Percentiles rank a stretch among this genome's conserved stretches.
Conservation (phyloP, 257 asterid genomes). For the Fraxinus quadrangulata region DNA sequence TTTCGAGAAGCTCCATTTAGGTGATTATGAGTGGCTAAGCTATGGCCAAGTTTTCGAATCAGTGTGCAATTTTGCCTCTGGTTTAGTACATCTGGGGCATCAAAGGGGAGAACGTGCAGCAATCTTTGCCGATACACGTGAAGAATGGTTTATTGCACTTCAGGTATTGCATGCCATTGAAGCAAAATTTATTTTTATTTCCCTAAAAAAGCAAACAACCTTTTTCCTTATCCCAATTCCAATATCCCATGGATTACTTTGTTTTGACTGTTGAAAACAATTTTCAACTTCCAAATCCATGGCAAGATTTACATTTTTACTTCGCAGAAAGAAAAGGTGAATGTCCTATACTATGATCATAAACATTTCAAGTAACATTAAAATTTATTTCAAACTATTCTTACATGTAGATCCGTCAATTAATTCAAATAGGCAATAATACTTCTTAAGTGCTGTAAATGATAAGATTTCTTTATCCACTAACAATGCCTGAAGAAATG, state of each 20-base stretch:
- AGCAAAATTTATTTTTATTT: slow-evolving; percentile 2
- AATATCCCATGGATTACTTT: slow-evolving; percentile 10
- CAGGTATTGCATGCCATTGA: slow-evolving; percentile 54
- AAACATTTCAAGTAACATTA: background rate
- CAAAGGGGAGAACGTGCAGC: slow-evolving; percentile 86
- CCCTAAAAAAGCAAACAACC: background rate
- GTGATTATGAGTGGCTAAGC: slow-evolving; percentile 89
- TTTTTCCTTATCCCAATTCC: background rate
- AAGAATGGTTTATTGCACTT: slow-evolving; percentile 93
- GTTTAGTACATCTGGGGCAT: slow-evolving; percentile 87
- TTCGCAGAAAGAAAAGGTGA: background rate
- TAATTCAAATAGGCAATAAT: background rate
- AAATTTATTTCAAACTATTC: background rate
- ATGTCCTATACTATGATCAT: background rate
- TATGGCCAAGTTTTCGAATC: slow-evolving; percentile 76
- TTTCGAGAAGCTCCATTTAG: slow-evolving; percentile 95
- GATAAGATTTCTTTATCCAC: background rate
- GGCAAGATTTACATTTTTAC: background rate
- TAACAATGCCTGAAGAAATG: slow-evolving; percentile 3
- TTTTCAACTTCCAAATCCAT: background rate
- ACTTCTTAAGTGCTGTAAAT: slow-evolving; percentile 10
- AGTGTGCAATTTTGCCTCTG: slow-evolving; percentile 83
- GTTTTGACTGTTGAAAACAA: slow-evolving; percentile 7
- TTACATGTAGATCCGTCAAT: background rate
- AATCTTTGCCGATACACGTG: slow-evolving; percentile 93